Evolutionary conservation across 2,329 filamentous ascomycete genomes (phyloP).

Genomic region (Ceratocystis colombiana): DNA sequence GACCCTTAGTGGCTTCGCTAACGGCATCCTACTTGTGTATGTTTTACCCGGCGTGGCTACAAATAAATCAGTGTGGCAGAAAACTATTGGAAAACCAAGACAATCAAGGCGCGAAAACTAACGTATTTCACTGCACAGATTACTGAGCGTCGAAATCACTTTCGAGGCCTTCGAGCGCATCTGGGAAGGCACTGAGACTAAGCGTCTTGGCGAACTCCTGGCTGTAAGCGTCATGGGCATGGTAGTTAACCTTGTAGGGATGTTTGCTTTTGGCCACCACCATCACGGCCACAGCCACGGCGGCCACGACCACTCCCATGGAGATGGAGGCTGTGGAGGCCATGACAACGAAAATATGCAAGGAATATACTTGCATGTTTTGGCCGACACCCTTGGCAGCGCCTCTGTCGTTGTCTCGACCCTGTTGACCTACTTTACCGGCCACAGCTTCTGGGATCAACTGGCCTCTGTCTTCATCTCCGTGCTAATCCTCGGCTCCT

Average conservation of each 20-base stretch:
- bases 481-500: constrained; percentile 82
- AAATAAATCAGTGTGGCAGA: no score
- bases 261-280: constrained; percentile 69
- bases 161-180: constrained; percentile 88
- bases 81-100: not conserved
- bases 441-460: constrained; percentile 91
- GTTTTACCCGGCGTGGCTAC: constrained; percentile 29
- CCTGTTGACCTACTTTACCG: constrained; percentile 71
- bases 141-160: constrained; percentile 92
- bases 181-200: constrained; percentile 71
- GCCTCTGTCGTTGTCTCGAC: constrained; percentile 92
- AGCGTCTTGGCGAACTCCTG: constrained; percentile 75
- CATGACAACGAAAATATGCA: constrained; percentile 96
- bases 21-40: constrained; percentile 86
- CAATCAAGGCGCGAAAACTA: not conserved
- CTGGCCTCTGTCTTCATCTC: constrained; percentile 90
- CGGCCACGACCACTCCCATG: not conserved
- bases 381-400: constrained; percentile 89
- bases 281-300: constrained; percentile 45
- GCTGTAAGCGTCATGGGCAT: constrained; percentile 80
- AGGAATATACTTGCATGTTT: constrained; percentile 89
- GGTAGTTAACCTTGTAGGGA: constrained; percentile 82
- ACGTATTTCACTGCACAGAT: constrained; percentile 37
- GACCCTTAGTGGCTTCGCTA: constrained; percentile 89
- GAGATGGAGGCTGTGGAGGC: constrained; percentile 32